phyloP scores from a whole-genome alignment of 306 rosid genomes.

The Quercus berberidifolia region DNA sequence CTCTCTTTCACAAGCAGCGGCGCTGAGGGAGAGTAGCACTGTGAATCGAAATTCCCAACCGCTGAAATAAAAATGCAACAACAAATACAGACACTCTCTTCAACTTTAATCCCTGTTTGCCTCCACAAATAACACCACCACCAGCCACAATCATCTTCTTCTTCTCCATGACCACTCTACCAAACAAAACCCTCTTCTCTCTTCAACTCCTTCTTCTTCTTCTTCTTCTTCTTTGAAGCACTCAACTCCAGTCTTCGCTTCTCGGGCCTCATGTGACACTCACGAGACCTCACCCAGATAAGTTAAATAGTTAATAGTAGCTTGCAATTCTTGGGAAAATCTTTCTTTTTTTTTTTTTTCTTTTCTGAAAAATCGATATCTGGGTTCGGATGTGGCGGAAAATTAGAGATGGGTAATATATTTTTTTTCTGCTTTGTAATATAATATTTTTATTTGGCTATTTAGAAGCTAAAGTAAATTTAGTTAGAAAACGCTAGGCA shows the following conservation, averaged over 20 bases:
- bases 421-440: neutral
- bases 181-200: no score
- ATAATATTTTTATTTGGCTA: neutral
- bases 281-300: no score
- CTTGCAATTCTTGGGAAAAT: no score
- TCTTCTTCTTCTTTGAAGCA: neutral
- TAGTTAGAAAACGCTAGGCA: neutral
- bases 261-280: neutral
- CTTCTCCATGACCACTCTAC: no score
- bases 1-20: no score
- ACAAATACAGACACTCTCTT: slow-evolving; percentile 9
- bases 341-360: neutral
- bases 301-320: no score
- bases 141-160: no score
- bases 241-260: slow-evolving; percentile 14
- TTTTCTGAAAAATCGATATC: no score
- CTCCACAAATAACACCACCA: neutral
- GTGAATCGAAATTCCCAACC: neutral
- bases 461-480: neutral
- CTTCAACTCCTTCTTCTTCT: slow-evolving; percentile 2
- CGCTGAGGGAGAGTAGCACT: neutral
- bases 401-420: no score
- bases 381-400: no score
- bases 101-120: neutral
- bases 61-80: neutral